Evolutionary conservation across 2,329 filamentous ascomycete genomes (phyloP).

Genomic region (Myotisia sp.): DNA sequence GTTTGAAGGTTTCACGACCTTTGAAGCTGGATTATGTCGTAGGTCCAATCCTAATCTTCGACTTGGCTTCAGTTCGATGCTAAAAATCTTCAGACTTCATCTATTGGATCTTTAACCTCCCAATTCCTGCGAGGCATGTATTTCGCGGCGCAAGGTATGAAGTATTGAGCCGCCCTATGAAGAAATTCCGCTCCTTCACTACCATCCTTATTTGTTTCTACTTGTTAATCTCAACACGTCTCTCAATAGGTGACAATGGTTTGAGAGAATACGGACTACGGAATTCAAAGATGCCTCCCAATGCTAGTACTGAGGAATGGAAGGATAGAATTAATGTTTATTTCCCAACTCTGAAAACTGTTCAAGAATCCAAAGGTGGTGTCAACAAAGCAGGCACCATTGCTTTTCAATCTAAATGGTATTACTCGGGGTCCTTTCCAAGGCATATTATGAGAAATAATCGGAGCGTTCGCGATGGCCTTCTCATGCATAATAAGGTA

Average conservation of each 20-base stretch:
- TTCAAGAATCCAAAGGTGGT: constrained; percentile 50
- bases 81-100: constrained; percentile 47
- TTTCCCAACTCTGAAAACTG: constrained; percentile 63
- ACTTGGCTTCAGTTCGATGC: no score
- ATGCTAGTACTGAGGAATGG: constrained; percentile 20
- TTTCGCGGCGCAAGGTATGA: constrained; percentile 41
- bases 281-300: constrained; percentile 15
- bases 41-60: no score
- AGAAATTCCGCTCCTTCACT: not conserved
- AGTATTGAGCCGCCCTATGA: not conserved
- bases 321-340: constrained; percentile 54
- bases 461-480: constrained; percentile 51
- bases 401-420: constrained; percentile 61
- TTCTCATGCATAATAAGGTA: constrained; percentile 83
- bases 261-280: no score
- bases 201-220: no score
- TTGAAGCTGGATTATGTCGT: constrained; percentile 62
- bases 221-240: no score
- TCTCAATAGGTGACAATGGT: constrained; percentile 32
- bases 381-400: constrained; percentile 61
- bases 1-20: constrained; percentile 40
- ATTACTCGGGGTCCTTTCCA: constrained; percentile 56
- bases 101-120: constrained; percentile 60
- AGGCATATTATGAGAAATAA: constrained; percentile 59
- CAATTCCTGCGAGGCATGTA: constrained; percentile 50